A percentile compares a stretch with the other conserved stretches of the same genome.
Evolutionary conservation across 108 stramenopile genomes (phyloP).

Genomic region (Cyclotella baltica): DNA sequence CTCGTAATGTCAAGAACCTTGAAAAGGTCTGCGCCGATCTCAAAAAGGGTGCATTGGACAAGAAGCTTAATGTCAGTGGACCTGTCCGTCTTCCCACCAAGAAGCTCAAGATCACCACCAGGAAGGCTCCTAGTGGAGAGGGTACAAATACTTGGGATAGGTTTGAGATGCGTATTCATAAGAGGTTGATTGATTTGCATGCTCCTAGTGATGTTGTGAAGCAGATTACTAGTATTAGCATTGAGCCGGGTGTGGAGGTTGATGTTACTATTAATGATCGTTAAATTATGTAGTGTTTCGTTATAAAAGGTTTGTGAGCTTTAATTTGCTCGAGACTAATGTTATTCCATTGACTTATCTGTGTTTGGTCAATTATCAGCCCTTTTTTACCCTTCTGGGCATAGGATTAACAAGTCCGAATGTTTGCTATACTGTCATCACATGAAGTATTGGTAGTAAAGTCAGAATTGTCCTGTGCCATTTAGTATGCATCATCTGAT

Average conservation of each 20-base stretch:
- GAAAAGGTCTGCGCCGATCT: slow-evolving; percentile 99
- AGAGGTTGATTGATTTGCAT: slow-evolving; percentile 98
- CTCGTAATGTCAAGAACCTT: slow-evolving; percentile 97
- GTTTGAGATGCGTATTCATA: slow-evolving; percentile 99
- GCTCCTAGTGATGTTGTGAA: slow-evolving; percentile 97
- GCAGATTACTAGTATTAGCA: slow-evolving; percentile 98
- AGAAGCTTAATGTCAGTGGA: slow-evolving; percentile 94
- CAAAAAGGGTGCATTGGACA: slow-evolving; percentile 94
- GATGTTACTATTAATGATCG: slow-evolving; percentile 96
- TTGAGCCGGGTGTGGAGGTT: slow-evolving; percentile 99
- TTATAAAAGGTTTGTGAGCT: too few relatives aligned
- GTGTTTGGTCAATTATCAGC: too few relatives aligned
- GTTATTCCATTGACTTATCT: too few relatives aligned
- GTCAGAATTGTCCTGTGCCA: too few relatives aligned
- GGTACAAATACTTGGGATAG: slow-evolving; percentile 99
- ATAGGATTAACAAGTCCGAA: too few relatives aligned
- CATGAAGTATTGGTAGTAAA: too few relatives aligned
- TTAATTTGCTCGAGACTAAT: too few relatives aligned
- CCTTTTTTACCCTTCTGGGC: too few relatives aligned
- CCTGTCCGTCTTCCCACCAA: slow-evolving; percentile 99
- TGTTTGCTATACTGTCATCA: too few relatives aligned
- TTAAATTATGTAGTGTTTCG: too few relatives aligned
- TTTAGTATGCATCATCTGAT: too few relatives aligned
- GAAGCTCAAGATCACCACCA: slow-evolving; percentile 95
- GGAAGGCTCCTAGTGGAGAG: slow-evolving; percentile 99